Evolutionary conservation across 2,329 filamentous ascomycete species (phyloP).

Genomic region (Pezicula radicicola): DNA sequence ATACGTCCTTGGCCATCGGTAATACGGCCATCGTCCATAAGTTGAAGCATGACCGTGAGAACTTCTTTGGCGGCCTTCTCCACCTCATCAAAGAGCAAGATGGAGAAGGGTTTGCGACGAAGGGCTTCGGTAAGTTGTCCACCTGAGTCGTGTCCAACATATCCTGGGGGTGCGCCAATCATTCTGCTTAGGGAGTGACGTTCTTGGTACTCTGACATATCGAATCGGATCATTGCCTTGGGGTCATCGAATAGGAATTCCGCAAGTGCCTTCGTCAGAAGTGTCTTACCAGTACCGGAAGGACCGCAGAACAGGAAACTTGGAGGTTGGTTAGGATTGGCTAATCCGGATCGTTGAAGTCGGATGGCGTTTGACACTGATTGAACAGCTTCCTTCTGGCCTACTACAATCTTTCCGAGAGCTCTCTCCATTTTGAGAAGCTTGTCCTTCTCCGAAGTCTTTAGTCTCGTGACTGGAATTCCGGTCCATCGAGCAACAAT

Average conservation of each 20-base stretch:
- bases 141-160: slow-evolving; percentile 93
- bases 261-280: slow-evolving; percentile 93
- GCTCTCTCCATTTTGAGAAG: slow-evolving; percentile 94
- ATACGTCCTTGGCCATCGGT: slow-evolving; percentile 96
- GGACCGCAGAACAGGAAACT: slow-evolving; percentile 99
- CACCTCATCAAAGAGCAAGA: slow-evolving; percentile 95
- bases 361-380: slow-evolving; percentile 96
- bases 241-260: slow-evolving; percentile 98
- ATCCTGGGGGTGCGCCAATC: slow-evolving; percentile 96
- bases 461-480: slow-evolving; percentile 90
- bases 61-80: slow-evolving; percentile 99
- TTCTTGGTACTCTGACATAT: slow-evolving; percentile 99
- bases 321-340: slow-evolving; percentile 94
- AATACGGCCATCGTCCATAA: slow-evolving; percentile 98
- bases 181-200: slow-evolving; percentile 92
- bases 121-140: slow-evolving; percentile 95
- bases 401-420: slow-evolving; percentile 80
- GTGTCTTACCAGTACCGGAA: slow-evolving; percentile 95
- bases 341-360: slow-evolving; percentile 88
- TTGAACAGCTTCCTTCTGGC: slow-evolving; percentile 88
- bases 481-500: slow-evolving; percentile 98
- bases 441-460: slow-evolving; percentile 97
- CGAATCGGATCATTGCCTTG: slow-evolving; percentile 97
- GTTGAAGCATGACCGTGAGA: slow-evolving; percentile 92
- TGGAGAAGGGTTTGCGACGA: slow-evolving; percentile 93